These are phyloP conservation scores for Talaromyces sp. DNA, from an alignment of 2,329 filamentous ascomycete species.

Conservation along the genomic window DNA sequence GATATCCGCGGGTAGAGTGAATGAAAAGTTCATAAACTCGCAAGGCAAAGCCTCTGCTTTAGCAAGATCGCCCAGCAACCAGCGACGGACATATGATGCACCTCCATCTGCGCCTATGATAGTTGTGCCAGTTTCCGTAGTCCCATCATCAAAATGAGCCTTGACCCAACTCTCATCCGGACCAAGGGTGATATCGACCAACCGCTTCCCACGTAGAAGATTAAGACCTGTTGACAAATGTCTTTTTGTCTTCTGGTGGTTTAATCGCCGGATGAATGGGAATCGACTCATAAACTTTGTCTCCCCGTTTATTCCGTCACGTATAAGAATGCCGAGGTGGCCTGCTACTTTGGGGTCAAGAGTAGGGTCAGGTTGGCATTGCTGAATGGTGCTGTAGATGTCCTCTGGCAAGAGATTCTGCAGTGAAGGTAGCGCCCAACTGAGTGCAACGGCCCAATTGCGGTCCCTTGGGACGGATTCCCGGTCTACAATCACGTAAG, in stretches of 20 bases:
- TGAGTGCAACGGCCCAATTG: constrained; percentile 3
- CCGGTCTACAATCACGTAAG: constrained; percentile 5
- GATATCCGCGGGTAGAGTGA: neutral
- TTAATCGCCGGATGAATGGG: neutral
- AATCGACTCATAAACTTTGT: neutral
- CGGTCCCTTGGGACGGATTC: constrained; percentile 5
- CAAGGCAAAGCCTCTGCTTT: constrained; percentile 1
- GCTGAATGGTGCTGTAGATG: neutral
- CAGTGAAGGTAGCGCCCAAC: neutral
- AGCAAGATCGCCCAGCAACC: neutral
- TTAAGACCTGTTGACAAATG: neutral
- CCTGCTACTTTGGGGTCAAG: neutral
- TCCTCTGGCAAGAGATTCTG: constrained; percentile 1
- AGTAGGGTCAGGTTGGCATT: constrained; percentile 1
- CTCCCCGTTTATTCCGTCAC: neutral
- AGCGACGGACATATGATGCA: constrained; percentile 1
- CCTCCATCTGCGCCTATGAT: constrained; percentile 4
- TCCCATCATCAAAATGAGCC: neutral
- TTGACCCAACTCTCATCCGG: neutral
- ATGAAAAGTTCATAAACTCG: constrained; percentile 5
- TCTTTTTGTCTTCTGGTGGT: neutral
- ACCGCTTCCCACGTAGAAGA: neutral
- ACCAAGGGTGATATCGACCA: neutral
- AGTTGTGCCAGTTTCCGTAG: neutral
- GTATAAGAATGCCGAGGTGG: neutral